These are phyloP conservation scores for Cytospora paraplurivora DNA, from an alignment of 2,329 filamentous ascomycete genomes.

Conservation along the genomic window DNA sequence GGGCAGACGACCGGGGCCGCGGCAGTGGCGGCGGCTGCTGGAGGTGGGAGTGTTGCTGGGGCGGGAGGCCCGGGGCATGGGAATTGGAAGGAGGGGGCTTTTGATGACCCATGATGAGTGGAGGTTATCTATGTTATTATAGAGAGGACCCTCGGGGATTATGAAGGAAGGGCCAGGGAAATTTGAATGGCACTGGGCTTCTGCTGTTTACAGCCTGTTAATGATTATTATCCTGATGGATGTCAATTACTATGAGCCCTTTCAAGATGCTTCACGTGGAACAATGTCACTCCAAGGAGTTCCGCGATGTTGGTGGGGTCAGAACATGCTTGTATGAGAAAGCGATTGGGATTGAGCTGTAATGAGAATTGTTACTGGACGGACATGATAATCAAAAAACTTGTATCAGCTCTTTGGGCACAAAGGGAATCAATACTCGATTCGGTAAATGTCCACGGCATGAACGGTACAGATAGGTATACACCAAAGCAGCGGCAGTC, in stretches of 20 bases:
- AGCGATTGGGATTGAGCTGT: not conserved
- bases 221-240: not conserved
- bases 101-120: conserved; percentile 38
- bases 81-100: conserved; percentile 65
- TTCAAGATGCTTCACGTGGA: not conserved
- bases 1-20: conserved; percentile 50
- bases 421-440: not conserved
- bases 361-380: not conserved
- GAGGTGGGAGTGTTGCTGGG: conserved; percentile 40
- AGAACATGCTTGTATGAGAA: not conserved
- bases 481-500: not conserved
- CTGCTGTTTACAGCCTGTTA: not conserved
- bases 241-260: not conserved
- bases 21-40: conserved; percentile 48
- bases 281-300: not conserved
- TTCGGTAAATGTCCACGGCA: not conserved
- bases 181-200: not conserved
- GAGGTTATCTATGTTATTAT: not conserved
- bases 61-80: conserved; percentile 33
- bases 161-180: not conserved
- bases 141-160: not conserved
- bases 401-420: not conserved
- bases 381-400: not conserved
- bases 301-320: not conserved
- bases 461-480: not conserved